These are phyloP conservation scores for Fusarium haematococcum DNA, from an alignment of 2,329 filamentous ascomycete genomes.

Conservation along the genomic window DNA sequence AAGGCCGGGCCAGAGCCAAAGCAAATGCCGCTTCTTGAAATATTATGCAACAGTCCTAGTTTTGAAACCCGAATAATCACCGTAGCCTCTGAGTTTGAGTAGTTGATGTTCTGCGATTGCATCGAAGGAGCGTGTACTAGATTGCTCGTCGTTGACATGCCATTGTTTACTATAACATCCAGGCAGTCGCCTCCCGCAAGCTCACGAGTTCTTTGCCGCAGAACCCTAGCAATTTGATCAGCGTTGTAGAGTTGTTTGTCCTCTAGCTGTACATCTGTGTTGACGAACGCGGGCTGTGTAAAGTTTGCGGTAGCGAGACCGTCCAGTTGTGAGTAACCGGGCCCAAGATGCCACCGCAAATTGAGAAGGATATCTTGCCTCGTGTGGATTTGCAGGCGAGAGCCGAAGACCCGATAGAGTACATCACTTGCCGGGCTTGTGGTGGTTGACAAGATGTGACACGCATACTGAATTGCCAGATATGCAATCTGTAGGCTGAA, in stretches of 20 bases:
- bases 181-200: not conserved
- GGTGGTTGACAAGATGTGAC: not conserved
- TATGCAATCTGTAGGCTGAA: not conserved
- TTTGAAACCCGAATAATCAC: not conserved
- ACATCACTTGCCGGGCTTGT: not conserved
- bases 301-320: not conserved
- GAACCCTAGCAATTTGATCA: not conserved
- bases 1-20: not conserved
- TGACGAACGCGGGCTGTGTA: not conserved
- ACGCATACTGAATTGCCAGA: not conserved
- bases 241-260: not conserved
- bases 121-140: not conserved
- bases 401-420: not conserved
- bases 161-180: not conserved
- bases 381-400: not conserved
- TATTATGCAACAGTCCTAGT: not conserved
- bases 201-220: not conserved
- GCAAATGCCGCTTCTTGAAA: not conserved
- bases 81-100: not conserved
- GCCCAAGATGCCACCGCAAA: not conserved
- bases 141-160: not conserved
- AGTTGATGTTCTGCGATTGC: not conserved
- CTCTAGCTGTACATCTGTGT: not conserved
- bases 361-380: not conserved
- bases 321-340: not conserved